A percentile compares a stretch with the other conserved stretches of the same genome.
Evolutionary conservation across 1,139 yeast genomes (phyloP).

Genomic region (Pichia sp.): DNA sequence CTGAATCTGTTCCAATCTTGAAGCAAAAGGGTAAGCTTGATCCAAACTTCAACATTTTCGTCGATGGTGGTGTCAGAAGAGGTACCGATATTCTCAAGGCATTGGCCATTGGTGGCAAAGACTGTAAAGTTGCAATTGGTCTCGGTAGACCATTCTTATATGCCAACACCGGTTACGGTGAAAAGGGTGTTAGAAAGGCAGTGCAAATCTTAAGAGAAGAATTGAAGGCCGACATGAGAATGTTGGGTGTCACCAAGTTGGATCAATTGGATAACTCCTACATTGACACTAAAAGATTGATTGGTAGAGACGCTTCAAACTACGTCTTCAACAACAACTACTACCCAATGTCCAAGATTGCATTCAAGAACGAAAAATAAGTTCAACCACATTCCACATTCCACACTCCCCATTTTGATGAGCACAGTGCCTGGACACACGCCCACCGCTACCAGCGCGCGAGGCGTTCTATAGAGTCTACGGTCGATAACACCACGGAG

Average conservation of each 20-base stretch:
- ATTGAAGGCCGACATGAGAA: constrained; percentile 39
- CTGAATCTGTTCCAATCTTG: constrained; percentile 38
- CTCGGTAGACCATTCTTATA: constrained; percentile 44
- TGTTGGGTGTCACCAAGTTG: constrained; percentile 37
- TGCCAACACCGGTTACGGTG: constrained; percentile 46
- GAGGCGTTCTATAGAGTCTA: too few relatives aligned
- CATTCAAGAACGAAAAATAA: constrained; percentile 14
- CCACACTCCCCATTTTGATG: too few relatives aligned
- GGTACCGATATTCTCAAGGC: constrained; percentile 51
- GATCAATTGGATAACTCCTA: constrained; percentile 31
- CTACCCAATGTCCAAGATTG: constrained; percentile 14
- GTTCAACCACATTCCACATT: too few relatives aligned
- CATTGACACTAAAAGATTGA: constrained; percentile 28
- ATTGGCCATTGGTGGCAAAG: constrained; percentile 43
- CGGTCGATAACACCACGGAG: too few relatives aligned
- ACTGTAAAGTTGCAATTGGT: constrained; percentile 38
- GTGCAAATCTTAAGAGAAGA: constrained; percentile 40
- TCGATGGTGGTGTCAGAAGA: constrained; percentile 51
- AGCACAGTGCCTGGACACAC: too few relatives aligned
- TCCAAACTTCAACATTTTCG: constrained; percentile 35
- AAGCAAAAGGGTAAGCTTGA: constrained; percentile 27
- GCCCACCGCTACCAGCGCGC: too few relatives aligned
- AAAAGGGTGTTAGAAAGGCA: constrained; percentile 39
- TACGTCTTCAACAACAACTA: constrained; percentile 13
- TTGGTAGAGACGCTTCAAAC: constrained; percentile 32